A percentile compares a stretch with the other conserved stretches of the same genome.
Evolutionary conservation across 2,329 filamentous ascomycete genomes (phyloP).

Genomic region (Lizonia empirigonia): DNA sequence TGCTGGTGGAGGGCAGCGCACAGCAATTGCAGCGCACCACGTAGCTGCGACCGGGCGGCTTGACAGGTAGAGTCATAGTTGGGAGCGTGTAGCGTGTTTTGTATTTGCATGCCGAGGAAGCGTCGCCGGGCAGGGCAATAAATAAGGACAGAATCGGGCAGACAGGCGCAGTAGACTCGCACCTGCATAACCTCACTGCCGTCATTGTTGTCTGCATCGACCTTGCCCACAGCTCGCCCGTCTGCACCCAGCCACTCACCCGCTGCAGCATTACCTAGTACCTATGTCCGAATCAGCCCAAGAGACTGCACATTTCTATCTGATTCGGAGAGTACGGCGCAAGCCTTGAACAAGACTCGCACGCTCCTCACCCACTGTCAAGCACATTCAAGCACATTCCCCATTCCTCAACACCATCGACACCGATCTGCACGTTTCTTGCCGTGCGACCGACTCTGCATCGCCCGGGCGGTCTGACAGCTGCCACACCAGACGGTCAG

Average conservation of each 20-base stretch:
- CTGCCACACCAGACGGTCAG: constrained; percentile 12
- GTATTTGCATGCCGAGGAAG: neutral
- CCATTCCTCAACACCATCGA: constrained; percentile 11
- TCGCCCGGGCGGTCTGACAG: constrained; percentile 9
- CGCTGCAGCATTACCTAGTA: constrained; percentile 18
- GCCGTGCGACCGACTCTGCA: constrained; percentile 8
- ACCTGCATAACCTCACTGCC: constrained; percentile 11
- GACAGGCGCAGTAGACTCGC: constrained; percentile 8
- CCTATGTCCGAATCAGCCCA: constrained; percentile 42
- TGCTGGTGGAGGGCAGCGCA: constrained; percentile 5
- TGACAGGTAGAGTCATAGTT: constrained; percentile 6
- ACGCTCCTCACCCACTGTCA: neutral
- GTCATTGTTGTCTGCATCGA: constrained; percentile 17
- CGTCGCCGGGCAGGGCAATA: constrained; percentile 9
- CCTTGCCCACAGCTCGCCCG: constrained; percentile 23
- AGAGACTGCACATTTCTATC: constrained; percentile 36
- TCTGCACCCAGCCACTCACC: constrained; percentile 9
- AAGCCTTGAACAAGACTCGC: constrained; percentile 22
- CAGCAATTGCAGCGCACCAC: constrained; percentile 26
- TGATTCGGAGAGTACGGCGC: constrained; percentile 46
- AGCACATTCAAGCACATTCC: constrained; percentile 5
- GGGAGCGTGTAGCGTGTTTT: constrained; percentile 3
- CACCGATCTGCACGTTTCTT: constrained; percentile 4
- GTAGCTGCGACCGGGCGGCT: constrained; percentile 16
- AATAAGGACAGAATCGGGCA: constrained; percentile 13